These are phyloP conservation scores for Globisporangium alternatum DNA, from an alignment of 352 stramenopile species.

Conservation along the genomic window DNA sequence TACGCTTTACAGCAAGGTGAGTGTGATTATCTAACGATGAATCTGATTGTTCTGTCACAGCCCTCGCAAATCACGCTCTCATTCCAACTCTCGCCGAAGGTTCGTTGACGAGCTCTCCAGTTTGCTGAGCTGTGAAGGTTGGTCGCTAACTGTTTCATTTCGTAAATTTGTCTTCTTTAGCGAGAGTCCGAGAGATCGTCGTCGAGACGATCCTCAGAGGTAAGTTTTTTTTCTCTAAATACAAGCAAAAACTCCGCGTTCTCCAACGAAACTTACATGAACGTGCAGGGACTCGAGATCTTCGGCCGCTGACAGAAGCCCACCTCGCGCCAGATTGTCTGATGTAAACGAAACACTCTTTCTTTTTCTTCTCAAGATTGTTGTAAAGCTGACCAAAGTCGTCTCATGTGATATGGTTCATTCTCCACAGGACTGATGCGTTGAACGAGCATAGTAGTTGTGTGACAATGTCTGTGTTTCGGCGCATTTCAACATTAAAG, in stretches of 20 bases:
- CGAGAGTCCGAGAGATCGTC: constrained; percentile 1
- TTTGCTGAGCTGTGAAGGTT: not conserved
- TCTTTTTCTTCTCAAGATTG: not conserved
- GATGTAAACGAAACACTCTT: not conserved
- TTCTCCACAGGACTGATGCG: not conserved
- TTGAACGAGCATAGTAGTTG: not conserved
- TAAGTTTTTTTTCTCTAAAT: not conserved
- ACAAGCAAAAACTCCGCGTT: not conserved
- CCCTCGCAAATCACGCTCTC: constrained; percentile 20
- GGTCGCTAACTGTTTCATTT: not conserved
- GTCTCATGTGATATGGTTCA: not conserved
- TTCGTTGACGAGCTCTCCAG: not conserved
- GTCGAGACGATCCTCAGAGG: constrained; percentile 1
- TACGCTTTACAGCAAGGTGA: not conserved
- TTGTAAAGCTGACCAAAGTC: not conserved
- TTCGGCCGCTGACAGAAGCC: not conserved
- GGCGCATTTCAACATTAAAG: not conserved
- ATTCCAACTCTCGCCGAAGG: constrained; percentile 16
- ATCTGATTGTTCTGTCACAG: not conserved
- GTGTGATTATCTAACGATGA: not conserved
- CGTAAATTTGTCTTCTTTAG: not conserved
- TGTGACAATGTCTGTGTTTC: not conserved
- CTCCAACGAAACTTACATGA: not conserved
- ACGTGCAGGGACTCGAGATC: not conserved
- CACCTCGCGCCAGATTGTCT: not conserved